A percentile compares a stretch with the other conserved stretches of the same genome.
phyloP scores from a whole-genome alignment of 1,139 yeast genomes.

The Candida buenavistaensis region DNA sequence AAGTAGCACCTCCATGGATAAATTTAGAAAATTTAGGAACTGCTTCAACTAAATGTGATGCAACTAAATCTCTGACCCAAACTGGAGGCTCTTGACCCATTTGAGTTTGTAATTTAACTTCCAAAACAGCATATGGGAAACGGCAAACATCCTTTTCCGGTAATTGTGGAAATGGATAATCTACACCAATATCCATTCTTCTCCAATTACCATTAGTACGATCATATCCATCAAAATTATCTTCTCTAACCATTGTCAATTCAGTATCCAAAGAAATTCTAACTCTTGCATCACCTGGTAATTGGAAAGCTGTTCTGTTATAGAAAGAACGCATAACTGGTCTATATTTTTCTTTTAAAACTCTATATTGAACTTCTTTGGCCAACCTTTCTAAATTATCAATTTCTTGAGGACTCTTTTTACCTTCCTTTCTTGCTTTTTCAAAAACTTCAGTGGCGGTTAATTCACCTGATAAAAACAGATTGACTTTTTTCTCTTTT shows the following conservation, averaged over 20 bases:
- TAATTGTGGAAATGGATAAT: slow-evolving; percentile 87
- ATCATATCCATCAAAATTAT: slow-evolving; percentile 88
- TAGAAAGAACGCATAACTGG: slow-evolving; percentile 96
- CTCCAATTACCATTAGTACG: slow-evolving; percentile 95
- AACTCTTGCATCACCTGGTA: slow-evolving; percentile 98
- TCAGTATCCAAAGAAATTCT: slow-evolving; percentile 97
- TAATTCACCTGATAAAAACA: slow-evolving; percentile 76
- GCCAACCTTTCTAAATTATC: slow-evolving; percentile 92
- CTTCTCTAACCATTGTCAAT: slow-evolving; percentile 93
- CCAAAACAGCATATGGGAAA: slow-evolving; percentile 96
- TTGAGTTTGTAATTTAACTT: slow-evolving; percentile 95
- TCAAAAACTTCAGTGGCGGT: slow-evolving; percentile 90
- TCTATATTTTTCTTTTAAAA: slow-evolving; percentile 77
- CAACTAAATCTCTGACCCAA: slow-evolving; percentile 91
- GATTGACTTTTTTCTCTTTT: slow-evolving; percentile 88
- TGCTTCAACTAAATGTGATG: slow-evolving; percentile 93
- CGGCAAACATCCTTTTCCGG: slow-evolving; percentile 83
- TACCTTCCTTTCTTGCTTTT: slow-evolving; percentile 89
- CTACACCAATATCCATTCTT: slow-evolving; percentile 97
- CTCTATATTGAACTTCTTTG: slow-evolving; percentile 86
- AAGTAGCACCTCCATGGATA: slow-evolving; percentile 90
- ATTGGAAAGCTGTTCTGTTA: slow-evolving; percentile 97
- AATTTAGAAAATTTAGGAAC: slow-evolving; percentile 97
- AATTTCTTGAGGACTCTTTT: slow-evolving; percentile 81
- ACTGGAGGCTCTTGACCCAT: slow-evolving; percentile 97